Conservation (phyloP, 1,284 basidiomycete genomes). For the Paramarasmius palmivorus region DNA sequence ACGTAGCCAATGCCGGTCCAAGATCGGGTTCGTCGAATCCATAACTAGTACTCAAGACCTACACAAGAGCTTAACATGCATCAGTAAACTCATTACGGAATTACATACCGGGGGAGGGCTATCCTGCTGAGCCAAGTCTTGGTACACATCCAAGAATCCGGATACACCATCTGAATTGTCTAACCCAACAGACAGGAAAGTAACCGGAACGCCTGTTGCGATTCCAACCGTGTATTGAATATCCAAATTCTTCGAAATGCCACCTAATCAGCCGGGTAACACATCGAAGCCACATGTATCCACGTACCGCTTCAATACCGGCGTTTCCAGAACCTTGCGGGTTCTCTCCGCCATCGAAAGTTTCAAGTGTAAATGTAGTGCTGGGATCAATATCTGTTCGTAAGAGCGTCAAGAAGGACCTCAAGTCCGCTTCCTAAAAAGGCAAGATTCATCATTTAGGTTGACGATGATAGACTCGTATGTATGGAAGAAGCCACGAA, state of each 20-base stretch:
- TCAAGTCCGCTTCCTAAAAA: conserved; percentile 13
- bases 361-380: conserved; percentile 23
- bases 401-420: conserved; percentile 19
- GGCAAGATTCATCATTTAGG: background rate
- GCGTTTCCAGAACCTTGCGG: conserved; percentile 20
- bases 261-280: background rate
- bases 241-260: conserved; percentile 28
- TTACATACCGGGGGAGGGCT: conserved; percentile 18
- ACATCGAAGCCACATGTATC: background rate
- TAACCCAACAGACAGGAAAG: conserved; percentile 28
- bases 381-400: conserved; percentile 20
- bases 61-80: conserved; percentile 4
- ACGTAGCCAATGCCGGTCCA: conserved; percentile 20
- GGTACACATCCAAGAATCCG: conserved; percentile 22
- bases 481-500: background rate
- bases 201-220: conserved; percentile 26
- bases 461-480: background rate
- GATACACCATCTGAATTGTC: conserved; percentile 24
- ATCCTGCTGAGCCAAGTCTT: conserved; percentile 8
- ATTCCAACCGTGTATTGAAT: conserved; percentile 37
- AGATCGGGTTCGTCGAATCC: conserved; percentile 27
- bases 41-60: conserved; percentile 27
- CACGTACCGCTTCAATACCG: conserved; percentile 28
- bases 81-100: conserved; percentile 13
- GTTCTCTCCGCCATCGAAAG: conserved; percentile 28